Evolutionary conservation across 75 land plant genomes (phyloP), one percentile per base, ranked within the genome.

Genomic region (Ceratopteris richardii): DNA sequence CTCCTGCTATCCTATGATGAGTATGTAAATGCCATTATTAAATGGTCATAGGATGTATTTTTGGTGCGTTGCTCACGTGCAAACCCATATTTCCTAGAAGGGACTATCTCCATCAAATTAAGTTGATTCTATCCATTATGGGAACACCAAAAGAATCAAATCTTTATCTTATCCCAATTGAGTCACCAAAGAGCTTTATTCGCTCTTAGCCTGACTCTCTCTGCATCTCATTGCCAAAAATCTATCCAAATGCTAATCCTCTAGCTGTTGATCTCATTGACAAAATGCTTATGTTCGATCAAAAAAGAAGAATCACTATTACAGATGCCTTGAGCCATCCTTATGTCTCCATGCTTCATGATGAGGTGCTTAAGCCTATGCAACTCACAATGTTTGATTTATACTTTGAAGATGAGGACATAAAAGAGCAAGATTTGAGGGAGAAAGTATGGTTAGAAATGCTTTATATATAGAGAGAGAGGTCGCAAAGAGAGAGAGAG

Each of bases 121-220:
- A 79, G 60, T 73, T 85, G 17, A 91, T 91, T 36, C 67, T 82
- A 56, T 73, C 72, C 51, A 67, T 91, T 13, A 77, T 91, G 41
- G 95, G 97, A 17, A 79, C 68, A 43, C 82, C 84, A 31, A 64
- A 69, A 13, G 92, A 86, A 46, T 68, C 69, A 23, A 86, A 91
- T 47, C 56, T 91, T 27, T 81, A 57, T 18, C 88, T 91, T 61
- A 77, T 91, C 6, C 76, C 75, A 33, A 77, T 67, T 29, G 76
- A 77, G 11, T 84, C 80, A 44, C 86, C 97, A 2, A 66, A 73
- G 28, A 88, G 66, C 20, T 82, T 74, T 60, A 88, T 91, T 55
- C 73, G 66, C 24, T 62, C 78, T 17, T 75, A 88, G 0, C 86
- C 86, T 0, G 25, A 22, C 52, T 51, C 44, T 50, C n/a, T n/a